phyloP scores from a whole-genome alignment of 192 early-diverging fungal genomes.

The Phlyctochytrium planicorne region DNA sequence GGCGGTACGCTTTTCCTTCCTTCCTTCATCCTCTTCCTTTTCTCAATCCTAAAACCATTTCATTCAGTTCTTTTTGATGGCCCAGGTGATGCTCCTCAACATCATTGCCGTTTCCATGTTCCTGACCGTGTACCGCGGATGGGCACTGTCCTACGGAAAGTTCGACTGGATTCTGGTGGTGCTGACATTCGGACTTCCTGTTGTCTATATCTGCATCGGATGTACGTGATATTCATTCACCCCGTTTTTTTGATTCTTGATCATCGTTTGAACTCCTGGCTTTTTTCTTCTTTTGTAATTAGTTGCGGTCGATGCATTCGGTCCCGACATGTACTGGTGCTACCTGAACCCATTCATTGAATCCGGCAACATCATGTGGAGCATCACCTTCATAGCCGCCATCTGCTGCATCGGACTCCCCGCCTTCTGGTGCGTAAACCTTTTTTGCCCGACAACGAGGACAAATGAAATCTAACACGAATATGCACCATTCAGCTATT shows the following conservation, averaged over 20 bases:
- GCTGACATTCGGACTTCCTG: neutral
- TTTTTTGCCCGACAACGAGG: too few species aligned
- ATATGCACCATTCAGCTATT: too few species aligned
- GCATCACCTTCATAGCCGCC: slow-evolving; percentile 1
- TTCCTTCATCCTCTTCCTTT: too few species aligned
- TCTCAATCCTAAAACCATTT: too few species aligned
- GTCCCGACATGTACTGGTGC: neutral
- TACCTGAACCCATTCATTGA: neutral
- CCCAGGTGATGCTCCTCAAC: neutral
- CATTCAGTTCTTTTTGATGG: neutral
- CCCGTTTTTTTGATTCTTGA: too few species aligned
- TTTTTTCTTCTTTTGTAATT: too few species aligned
- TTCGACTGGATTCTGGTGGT: neutral
- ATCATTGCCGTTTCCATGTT: neutral
- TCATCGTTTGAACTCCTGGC: too few species aligned
- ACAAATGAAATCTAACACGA: too few species aligned
- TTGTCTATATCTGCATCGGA: neutral
- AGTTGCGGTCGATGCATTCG: neutral
- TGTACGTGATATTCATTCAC: too few species aligned
- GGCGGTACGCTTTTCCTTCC: neutral
- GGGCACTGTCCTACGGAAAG: neutral
- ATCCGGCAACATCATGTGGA: neutral
- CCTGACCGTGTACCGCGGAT: neutral
- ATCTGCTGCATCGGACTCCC: neutral
- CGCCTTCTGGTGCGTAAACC: too few species aligned